A percentile compares a stretch with the other conserved stretches of the same genome.
Evolutionary conservation across 2,329 filamentous ascomycete species (phyloP).

Genomic region (Bipolaris zeicola): DNA sequence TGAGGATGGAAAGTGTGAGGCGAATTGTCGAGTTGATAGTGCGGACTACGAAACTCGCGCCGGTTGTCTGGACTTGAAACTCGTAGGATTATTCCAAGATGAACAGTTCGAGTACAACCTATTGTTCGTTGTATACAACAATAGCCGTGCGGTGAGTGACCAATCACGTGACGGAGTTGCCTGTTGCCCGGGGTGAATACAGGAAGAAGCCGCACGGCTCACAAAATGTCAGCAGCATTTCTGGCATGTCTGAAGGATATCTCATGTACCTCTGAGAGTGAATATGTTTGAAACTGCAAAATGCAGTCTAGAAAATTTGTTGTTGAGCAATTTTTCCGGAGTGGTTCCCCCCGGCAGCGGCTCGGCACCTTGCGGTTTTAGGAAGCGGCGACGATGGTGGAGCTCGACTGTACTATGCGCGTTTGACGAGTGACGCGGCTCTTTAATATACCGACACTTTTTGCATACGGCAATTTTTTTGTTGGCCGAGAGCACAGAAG

Average conservation of each 20-base stretch:
- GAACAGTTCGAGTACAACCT: constrained; percentile 15
- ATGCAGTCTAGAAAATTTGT: not conserved
- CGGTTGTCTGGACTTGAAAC: not conserved
- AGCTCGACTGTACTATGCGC: constrained; percentile 1
- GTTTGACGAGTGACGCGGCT: not conserved
- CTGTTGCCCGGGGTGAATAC: constrained; percentile 16
- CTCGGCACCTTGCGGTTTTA: constrained; percentile 24
- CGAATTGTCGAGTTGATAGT: not conserved
- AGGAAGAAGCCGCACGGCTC: constrained; percentile 13
- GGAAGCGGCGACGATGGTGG: constrained; percentile 15
- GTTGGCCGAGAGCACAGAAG: not conserved
- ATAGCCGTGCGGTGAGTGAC: constrained; percentile 13
- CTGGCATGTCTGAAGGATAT: constrained; percentile 1
- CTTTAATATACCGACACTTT: not conserved
- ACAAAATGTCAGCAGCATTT: constrained; percentile 14
- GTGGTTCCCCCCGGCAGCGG: constrained; percentile 20
- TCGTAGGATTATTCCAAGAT: not conserved
- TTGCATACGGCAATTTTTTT: not conserved
- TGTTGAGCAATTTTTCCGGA: constrained; percentile 18
- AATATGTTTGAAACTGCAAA: not conserved
- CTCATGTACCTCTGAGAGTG: constrained; percentile 10
- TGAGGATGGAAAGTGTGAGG: not conserved
- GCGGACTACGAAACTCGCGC: too few species aligned
- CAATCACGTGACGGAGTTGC: constrained; percentile 19
- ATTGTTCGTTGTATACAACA: not conserved